Evolutionary conservation across 1,284 basidiomycete species (phyloP).

Genomic region (Ceratobasidium sp.): DNA sequence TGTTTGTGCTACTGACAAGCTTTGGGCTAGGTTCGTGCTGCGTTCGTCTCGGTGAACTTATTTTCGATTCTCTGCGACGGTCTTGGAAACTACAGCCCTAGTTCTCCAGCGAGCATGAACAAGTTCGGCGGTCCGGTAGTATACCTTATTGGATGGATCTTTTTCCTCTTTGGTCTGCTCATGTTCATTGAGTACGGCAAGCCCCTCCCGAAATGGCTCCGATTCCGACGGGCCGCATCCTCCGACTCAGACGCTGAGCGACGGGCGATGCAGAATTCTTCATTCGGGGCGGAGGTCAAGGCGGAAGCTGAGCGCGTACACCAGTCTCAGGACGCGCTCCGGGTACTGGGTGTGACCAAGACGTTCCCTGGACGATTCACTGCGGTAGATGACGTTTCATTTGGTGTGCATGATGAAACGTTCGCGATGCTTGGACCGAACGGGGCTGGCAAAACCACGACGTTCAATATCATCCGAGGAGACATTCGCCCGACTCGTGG

Average conservation of each 20-base stretch:
- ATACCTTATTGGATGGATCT: conserved; percentile 70
- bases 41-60: conserved; percentile 77
- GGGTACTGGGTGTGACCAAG: conserved; percentile 75
- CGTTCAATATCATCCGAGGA: conserved; percentile 78
- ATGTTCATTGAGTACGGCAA: conserved; percentile 72
- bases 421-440: conserved; percentile 83
- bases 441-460: conserved; percentile 82
- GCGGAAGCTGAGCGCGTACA: conserved; percentile 64
- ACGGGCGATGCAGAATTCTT: neutral
- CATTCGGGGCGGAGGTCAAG: conserved; percentile 60
- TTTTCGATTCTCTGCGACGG: conserved; percentile 80
- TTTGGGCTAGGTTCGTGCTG: conserved; percentile 64
- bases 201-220: conserved; percentile 49
- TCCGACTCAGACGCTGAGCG: conserved; percentile 29
- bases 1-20: conserved; percentile 23
- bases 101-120: conserved; percentile 64
- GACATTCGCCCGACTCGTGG: conserved; percentile 70
- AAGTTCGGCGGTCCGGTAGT: conserved; percentile 79
- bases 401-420: conserved; percentile 71
- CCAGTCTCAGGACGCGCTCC: conserved; percentile 65
- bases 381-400: conserved; percentile 78
- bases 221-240: conserved; percentile 29
- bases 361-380: conserved; percentile 63
- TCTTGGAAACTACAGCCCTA: conserved; percentile 59
- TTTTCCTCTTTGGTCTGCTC: conserved; percentile 66